Base-by-base conservation (phyloP, 208 protist genomes). In the Jaenimonas drosophilae region DNA sequence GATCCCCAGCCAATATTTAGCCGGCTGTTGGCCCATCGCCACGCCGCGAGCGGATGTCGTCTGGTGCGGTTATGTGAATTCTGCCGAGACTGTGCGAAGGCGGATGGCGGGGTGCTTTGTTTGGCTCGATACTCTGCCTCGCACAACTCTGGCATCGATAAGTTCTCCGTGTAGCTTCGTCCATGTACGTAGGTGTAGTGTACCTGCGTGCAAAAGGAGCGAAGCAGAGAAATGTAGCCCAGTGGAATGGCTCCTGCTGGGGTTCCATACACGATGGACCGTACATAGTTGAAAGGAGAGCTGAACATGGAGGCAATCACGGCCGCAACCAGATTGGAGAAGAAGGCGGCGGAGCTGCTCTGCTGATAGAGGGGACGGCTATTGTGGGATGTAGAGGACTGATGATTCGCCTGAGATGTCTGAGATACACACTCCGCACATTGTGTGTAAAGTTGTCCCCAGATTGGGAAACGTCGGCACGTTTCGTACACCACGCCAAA, bases 1-100 rank as follows among this genome's bases (percentile, higher is more conserved):
- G 87, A 91, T 4, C 87, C 87, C 82, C 87, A 94, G 3, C 87
- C 87, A 48, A 94, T 84, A 50, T 91, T 94, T 21, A 94, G 64
- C 0, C 87, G 69, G 25, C 69, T 84, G 48, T 89, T 91, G 21
- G 74, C 61, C 86, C 81, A 91, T 25, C 53, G 62, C 57, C 71
- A 88, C 3, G 79, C 70, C 0, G 65, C 79, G n/a, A 80, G 33
- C 4, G 77, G 79, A 40, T 94, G 75, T 49, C 49, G 40, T 70
- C 31, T 14, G 31, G 11, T 34, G 31, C 14, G 31, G 9, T 9
- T 14, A 9, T 34, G 9, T 14, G 31, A 9, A 34, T 34, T 34
- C 31, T 34, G 31, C 42, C 24, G 12, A 24, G 16, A 25, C 6
- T 11, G 23, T 7, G 37, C 37, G 16, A 20, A 11, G 6, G 37